phyloP scores from a whole-genome alignment of 441 rosid genomes.

The Oxalis stricta region DNA sequence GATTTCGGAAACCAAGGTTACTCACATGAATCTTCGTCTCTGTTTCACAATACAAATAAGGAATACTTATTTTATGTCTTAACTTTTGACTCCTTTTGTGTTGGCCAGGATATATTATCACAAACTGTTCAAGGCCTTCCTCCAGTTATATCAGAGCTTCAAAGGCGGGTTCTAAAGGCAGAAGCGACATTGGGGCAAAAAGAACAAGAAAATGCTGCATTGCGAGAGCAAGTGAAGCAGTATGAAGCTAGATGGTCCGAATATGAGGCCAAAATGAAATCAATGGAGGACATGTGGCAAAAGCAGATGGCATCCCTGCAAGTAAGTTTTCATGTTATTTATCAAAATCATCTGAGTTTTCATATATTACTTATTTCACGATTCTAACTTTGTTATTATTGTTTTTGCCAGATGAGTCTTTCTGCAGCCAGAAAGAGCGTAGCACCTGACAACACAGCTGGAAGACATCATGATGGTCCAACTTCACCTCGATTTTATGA shows the following conservation, averaged over 20 bases:
- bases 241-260: constrained; percentile 69
- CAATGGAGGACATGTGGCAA: constrained; percentile 92
- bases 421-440: constrained; percentile 68
- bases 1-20: constrained; percentile 68
- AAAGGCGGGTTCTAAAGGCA: constrained; percentile 48
- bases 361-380: not conserved
- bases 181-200: constrained; percentile 57
- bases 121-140: constrained; percentile 41
- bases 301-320: constrained; percentile 78
- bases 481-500: constrained; percentile 49
- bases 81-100: constrained; percentile 6
- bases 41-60: too few relatives aligned
- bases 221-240: constrained; percentile 60
- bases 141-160: constrained; percentile 56
- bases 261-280: constrained; percentile 74
- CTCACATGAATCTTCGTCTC: too few relatives aligned
- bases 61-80: constrained; percentile 4
- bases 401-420: constrained; percentile 78
- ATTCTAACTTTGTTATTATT: constrained; percentile 7
- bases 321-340: constrained; percentile 25
- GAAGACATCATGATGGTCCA: constrained; percentile 31
- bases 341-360: not conserved
- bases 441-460: constrained; percentile 32
- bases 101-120: constrained; percentile 35
- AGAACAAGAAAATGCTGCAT: constrained; percentile 66